A percentile compares a stretch with the other conserved stretches of the same genome.
phyloP scores from a whole-genome alignment of 257 asterid genomes.

The Anisodus acutangulus region DNA sequence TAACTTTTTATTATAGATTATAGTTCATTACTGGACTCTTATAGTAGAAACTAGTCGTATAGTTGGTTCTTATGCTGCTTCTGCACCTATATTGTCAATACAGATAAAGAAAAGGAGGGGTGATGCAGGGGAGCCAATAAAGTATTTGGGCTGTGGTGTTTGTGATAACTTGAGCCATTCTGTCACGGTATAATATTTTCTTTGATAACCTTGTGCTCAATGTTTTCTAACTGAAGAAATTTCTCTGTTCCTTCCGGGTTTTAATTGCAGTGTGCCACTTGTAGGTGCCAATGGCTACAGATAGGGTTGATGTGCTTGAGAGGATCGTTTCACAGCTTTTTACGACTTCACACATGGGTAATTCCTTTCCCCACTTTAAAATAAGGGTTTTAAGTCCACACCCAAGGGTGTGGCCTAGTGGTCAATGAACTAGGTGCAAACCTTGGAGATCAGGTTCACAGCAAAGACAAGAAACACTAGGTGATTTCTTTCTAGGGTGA shows the following conservation, averaged over 20 bases:
- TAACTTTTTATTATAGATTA: background rate
- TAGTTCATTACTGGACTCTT: background rate
- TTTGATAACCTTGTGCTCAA: background rate
- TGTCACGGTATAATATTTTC: constrained; percentile 61
- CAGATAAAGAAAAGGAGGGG: constrained; percentile 87
- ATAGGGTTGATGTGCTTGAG: constrained; percentile 76
- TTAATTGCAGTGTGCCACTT: constrained; percentile 33
- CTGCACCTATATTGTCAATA: constrained; percentile 18
- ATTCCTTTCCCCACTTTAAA: background rate
- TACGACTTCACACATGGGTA: constrained; percentile 83
- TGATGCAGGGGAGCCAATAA: constrained; percentile 87
- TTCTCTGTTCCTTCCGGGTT: background rate
- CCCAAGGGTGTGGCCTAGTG: background rate
- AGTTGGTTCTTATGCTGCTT: background rate
- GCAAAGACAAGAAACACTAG: background rate
- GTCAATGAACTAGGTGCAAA: background rate
- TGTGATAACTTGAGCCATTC: constrained; percentile 95
- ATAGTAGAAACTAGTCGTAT: background rate
- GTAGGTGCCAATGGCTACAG: constrained; percentile 86
- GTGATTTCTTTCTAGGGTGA: constrained; percentile 18
- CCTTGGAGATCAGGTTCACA: background rate
- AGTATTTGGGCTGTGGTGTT: constrained; percentile 94
- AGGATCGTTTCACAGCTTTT: constrained; percentile 81
- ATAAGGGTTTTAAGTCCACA: background rate
- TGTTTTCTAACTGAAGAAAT: background rate